Base-by-base conservation (phyloP, 169 alveolate genomes). In the Plasmodium inui region DNA sequence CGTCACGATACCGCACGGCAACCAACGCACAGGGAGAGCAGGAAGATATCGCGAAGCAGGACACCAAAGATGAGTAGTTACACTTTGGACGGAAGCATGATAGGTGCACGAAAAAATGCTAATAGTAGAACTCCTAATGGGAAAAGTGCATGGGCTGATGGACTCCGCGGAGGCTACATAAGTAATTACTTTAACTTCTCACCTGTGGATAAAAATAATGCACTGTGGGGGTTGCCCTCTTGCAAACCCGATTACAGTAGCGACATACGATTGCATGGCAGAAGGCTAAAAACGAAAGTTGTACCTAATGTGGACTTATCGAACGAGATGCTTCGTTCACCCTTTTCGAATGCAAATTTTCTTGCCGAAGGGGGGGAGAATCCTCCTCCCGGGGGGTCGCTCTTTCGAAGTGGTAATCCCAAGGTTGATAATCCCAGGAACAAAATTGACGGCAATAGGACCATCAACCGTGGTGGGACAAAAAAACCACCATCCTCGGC, bases 141-240 rank as follows among this genome's bases (percentile, higher is more conserved):
- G 46, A 83, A 83, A 70, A 26, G 70, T 83, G 34, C 82, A 19
- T 86, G 93, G 93, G 46, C 1, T 9, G 79, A 86, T 76, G 93
- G 61, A 14, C 70, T 86, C 12, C 55, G 93, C 70, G 85, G 85
- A 19, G 93, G 93, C 14, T 86, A 74, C 46, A 8, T 28, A 50
- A 86, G 86, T n/a, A 86, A 74, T 34, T 53, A 50, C 41, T 86
- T 86, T 86, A 46, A 76, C 70, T 86, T 86, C 70, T 86, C 93
- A 3, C 19, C 74, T 74, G 17, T 14, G 28, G 84, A 86, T 19
- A 46, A 76, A 86, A 34, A 74, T 19, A 72, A 61, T 22, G 32
- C 19, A 10, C 57, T 12, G 10, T 41, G 10, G 8, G 50, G 70
- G 37, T 30, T 7, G 61, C 22, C 26, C 7, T 22, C 39, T 37